Percentiles rank a stretch among this genome's conserved stretches.
These are phyloP conservation scores for Trypanosoma cruzi DNA, from an alignment of 208 protist genomes.

Conservation along the genomic window DNA sequence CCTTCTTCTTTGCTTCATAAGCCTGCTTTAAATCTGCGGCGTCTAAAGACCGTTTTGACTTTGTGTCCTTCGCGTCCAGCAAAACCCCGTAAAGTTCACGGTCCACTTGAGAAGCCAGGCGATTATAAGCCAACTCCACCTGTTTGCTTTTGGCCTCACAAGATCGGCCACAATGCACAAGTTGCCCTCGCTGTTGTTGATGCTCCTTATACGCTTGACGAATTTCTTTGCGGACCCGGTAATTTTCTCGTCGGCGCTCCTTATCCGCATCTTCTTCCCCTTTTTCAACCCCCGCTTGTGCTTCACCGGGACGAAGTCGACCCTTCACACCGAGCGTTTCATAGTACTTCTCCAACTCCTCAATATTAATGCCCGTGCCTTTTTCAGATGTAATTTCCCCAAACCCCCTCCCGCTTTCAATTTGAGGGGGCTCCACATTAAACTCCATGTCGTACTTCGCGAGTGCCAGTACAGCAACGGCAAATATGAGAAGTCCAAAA, in stretches of 20 bases:
- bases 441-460: constrained; percentile 89
- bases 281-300: constrained; percentile 1
- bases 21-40: constrained; percentile 62
- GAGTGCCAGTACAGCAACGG: constrained; percentile 50
- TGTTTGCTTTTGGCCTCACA: constrained; percentile 81
- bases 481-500: constrained; percentile 46
- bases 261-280: constrained; percentile 44
- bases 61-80: constrained; percentile 78
- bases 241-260: constrained; percentile 74
- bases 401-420: constrained; percentile 77
- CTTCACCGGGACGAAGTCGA: constrained; percentile 32
- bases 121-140: constrained; percentile 80
- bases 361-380: constrained; percentile 17
- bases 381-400: constrained; percentile 41
- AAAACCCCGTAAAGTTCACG: constrained; percentile 85
- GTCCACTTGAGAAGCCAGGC: constrained; percentile 81
- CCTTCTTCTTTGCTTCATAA: constrained; percentile 72
- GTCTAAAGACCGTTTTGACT: constrained; percentile 51
- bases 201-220: constrained; percentile 65
- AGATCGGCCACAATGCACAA: constrained; percentile 75
- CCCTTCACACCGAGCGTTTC: constrained; percentile 65
- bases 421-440: constrained; percentile 82
- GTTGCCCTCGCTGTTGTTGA: constrained; percentile 65
- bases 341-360: constrained; percentile 77
- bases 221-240: constrained; percentile 73